Percentiles rank a stretch among this genome's conserved stretches.
phyloP scores from a whole-genome alignment of 176 grass and related monocot species.

The Rhynchospora tenuis region DNA sequence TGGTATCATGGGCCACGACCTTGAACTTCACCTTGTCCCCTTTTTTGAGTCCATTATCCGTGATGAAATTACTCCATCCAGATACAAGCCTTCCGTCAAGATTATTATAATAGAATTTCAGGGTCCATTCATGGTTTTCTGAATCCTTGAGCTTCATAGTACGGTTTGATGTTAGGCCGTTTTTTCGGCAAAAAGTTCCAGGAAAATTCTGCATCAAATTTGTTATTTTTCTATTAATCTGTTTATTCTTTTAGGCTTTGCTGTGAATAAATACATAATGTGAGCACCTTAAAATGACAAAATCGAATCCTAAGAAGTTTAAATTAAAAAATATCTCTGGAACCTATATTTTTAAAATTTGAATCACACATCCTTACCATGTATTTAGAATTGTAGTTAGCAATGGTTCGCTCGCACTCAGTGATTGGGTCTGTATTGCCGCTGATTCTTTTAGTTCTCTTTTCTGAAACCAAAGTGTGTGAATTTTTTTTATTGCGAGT shows the following conservation, averaged over 20 bases:
- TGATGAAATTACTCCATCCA: background rate
- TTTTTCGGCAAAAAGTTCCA: background rate
- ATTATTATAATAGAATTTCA: background rate
- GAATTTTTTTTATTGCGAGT: background rate
- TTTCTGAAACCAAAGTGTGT: too few relatives aligned
- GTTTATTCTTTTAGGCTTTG: too few relatives aligned
- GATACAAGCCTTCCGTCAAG: background rate
- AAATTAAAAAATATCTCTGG: too few relatives aligned
- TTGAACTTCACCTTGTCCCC: conserved; percentile 15
- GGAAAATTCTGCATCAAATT: background rate
- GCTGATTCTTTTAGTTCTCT: too few relatives aligned
- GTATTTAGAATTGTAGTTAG: background rate
- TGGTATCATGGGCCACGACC: background rate
- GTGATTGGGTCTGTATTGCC: background rate
- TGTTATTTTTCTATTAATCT: too few relatives aligned
- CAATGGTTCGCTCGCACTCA: background rate
- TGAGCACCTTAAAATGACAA: too few relatives aligned
- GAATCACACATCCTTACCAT: background rate
- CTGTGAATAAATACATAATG: too few relatives aligned
- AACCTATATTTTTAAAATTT: too few relatives aligned
- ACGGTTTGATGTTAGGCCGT: background rate
- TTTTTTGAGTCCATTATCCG: conserved; percentile 6
- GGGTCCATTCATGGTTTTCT: background rate
- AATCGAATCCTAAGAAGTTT: too few relatives aligned
- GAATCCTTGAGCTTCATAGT: background rate